Base-by-base conservation (phyloP, 495 filamentous ascomycete genomes). In the Achaetomiella virescens region DNA sequence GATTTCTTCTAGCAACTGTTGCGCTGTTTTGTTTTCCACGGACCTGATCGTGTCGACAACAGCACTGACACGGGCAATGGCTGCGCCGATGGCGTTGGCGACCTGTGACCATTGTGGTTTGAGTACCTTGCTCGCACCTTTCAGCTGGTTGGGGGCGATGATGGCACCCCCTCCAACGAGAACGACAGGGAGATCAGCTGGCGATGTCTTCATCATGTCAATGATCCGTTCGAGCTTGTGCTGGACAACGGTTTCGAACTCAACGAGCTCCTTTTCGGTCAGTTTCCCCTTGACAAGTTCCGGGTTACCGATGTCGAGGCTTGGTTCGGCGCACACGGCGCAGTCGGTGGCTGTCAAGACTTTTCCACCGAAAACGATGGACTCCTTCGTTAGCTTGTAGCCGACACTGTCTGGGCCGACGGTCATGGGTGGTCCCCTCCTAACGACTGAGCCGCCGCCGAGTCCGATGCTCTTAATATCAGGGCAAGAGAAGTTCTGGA, bases 381-480 rank as follows among this genome's bases (percentile, higher is more conserved):
- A 68, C 36, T 82, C 70, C 40, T 64, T 66, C 4, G 66, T 72
- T 12, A 83, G 67, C 52, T 73, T 74, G 59, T 81, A 76, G 10
- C 80, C 81, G 0, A 83, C 81, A 14, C 73, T 77, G 33, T 82
- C 79, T 0, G 81, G 80, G 0, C 81, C 81, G 43, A 84, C 70
- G 0, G 64, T 72, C 6, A 77, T 54, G 17, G 64, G 61, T 9
- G 63, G 21, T 9, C 68, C 67, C 41, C 70, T 66, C 15, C 74
- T 60, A n/a, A 81, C 70, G 5, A 77, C 66, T 10, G 74, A 78
- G 2, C 78, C 78, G 33, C 79, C 79, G 11, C 80, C 80, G 6
- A 83, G 69, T 0, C 79, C 80, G 31, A 81, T 74, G 48, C 71
- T 77, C 22, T 72, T 66, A 37, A 83, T 72, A 45, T 81, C 73